phyloP scores from a whole-genome alignment of 768 basidiomycete genomes.

The Xanthoconium purpureum region DNA sequence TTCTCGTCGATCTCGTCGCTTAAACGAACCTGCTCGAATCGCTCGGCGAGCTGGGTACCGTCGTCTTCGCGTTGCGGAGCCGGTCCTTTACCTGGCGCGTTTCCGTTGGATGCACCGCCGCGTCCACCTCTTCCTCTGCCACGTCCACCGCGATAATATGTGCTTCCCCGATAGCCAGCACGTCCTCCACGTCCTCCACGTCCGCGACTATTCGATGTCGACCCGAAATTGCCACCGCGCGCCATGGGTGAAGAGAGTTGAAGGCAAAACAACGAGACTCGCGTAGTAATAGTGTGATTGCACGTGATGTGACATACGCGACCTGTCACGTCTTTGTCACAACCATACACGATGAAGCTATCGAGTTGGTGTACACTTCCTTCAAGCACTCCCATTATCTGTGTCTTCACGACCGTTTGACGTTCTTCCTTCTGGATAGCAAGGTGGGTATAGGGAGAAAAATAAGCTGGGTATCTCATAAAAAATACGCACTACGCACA shows the following conservation, averaged over 20 bases:
- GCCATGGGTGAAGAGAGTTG: slow-evolving; percentile 28
- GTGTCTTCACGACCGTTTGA: not conserved
- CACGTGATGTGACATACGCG: slow-evolving; percentile 30
- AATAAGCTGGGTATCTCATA: slow-evolving; percentile 24
- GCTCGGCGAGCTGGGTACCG: slow-evolving; percentile 80
- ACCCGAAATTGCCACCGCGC: slow-evolving; percentile 53
- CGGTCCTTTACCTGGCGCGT: slow-evolving; percentile 42
- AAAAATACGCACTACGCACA: slow-evolving; percentile 18
- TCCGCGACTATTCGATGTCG: slow-evolving; percentile 44
- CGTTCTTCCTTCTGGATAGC: not conserved
- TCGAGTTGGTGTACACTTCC: too few relatives aligned
- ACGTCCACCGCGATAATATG: slow-evolving; percentile 46
- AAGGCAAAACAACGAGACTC: slow-evolving; percentile 1
- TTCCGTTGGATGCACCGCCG: slow-evolving; percentile 30
- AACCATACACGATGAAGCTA: too few relatives aligned
- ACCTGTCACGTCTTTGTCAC: slow-evolving; percentile 19
- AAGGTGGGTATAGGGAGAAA: slow-evolving; percentile 5
- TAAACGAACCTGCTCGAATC: slow-evolving; percentile 74
- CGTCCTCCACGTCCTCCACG: slow-evolving; percentile 44
- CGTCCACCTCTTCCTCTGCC: slow-evolving; percentile 42
- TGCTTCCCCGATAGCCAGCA: slow-evolving; percentile 26
- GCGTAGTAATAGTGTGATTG: slow-evolving; percentile 1
- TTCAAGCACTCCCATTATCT: too few relatives aligned
- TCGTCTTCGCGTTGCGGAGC: slow-evolving; percentile 80
- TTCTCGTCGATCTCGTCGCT: slow-evolving; percentile 91